Base-by-base conservation (phyloP, 257 asterid species). In the Solanum phureja region DNA sequence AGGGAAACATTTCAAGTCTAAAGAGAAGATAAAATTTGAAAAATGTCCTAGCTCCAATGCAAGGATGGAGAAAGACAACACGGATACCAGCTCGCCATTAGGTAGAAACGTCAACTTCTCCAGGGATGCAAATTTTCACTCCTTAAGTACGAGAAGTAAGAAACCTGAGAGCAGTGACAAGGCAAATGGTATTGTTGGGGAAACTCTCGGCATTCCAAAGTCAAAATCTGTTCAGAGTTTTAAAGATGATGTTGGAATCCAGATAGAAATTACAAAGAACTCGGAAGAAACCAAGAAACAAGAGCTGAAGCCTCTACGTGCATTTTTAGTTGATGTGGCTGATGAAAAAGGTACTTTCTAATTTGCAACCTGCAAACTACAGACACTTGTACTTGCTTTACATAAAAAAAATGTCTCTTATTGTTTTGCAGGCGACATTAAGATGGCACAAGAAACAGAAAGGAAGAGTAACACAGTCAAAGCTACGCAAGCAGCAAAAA, bases 291-390 rank as follows among this genome's bases (percentile, higher is more conserved):
- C 89, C 86, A 62, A 46, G 21, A 84, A 88, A 86, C 82, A 89
- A 21, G 86, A 88, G 83, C 33, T 23, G 83, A 91, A 83, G 89
- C 87, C 90, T 76, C 84, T 89, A 83, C 84, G 86, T 87, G 92
- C 83, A 72, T 84, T 89, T 87, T 87, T 91, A 38, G 44, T 73
- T 62, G 91, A 81, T 29, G 92, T 89, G 44, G 74, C 38, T 16
- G 89, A 90, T 42, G 91, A 73, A 86, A 77, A 86, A 90, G 97
- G 98, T 93, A 90, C 88, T 24, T 81, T 64, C 64, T 89, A 33
- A 84, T 79, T 49, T 6, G 21, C 49, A 73, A 44, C 38, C 64
- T 14, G 85, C 69, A 35, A 62, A 42, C 66, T 84, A 24, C 79
- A n/a, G 35, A 60, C 60, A 37, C 31, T 44, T 68, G 58, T 87